Evolutionary conservation across 192 early-diverging fungal species (phyloP).

Genomic region (Backusella tarrabulga): DNA sequence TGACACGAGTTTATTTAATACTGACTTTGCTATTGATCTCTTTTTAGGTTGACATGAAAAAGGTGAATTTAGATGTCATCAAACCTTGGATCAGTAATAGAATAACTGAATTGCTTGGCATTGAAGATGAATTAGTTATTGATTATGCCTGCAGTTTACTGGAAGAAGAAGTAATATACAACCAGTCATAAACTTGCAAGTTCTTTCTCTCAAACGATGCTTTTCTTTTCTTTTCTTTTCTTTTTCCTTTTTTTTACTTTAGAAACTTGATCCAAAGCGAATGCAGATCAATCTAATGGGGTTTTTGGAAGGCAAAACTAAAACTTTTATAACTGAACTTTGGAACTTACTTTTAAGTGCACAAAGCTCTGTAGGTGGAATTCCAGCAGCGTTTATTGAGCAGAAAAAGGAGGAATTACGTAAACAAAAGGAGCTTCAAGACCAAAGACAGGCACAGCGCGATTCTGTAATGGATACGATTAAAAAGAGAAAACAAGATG

Average conservation of each 20-base stretch:
- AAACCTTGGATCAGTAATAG: constrained; percentile 84
- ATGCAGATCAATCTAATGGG: constrained; percentile 97
- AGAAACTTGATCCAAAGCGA: constrained; percentile 79
- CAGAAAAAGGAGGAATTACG: constrained; percentile 83
- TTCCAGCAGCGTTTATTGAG: constrained; percentile 84
- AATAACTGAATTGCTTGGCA: constrained; percentile 73
- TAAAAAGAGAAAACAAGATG: background rate
- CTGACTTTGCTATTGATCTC: background rate
- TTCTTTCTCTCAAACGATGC: background rate
- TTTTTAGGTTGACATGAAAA: constrained; percentile 77
- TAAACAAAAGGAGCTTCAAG: constrained; percentile 40
- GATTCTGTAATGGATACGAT: constrained; percentile 20
- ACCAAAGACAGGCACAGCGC: background rate
- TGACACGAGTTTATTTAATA: background rate
- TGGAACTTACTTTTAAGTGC: constrained; percentile 93
- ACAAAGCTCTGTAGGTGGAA: constrained; percentile 75
- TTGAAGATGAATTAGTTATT: constrained; percentile 94
- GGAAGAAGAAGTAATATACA: constrained; percentile 60
- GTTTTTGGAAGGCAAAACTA: constrained; percentile 84
- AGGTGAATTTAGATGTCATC: constrained; percentile 86
- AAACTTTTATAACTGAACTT: constrained; percentile 79
- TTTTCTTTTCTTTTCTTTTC: background rate
- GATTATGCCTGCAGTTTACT: constrained; percentile 85
- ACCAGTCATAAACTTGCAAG: too few relatives aligned
- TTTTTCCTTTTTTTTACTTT: constrained; percentile 13